Percentiles rank a stretch among this genome's conserved stretches.
These are phyloP conservation scores for Ascochyta clinopodiicola DNA, from an alignment of 2,329 filamentous ascomycete genomes.

Conservation along the genomic window DNA sequence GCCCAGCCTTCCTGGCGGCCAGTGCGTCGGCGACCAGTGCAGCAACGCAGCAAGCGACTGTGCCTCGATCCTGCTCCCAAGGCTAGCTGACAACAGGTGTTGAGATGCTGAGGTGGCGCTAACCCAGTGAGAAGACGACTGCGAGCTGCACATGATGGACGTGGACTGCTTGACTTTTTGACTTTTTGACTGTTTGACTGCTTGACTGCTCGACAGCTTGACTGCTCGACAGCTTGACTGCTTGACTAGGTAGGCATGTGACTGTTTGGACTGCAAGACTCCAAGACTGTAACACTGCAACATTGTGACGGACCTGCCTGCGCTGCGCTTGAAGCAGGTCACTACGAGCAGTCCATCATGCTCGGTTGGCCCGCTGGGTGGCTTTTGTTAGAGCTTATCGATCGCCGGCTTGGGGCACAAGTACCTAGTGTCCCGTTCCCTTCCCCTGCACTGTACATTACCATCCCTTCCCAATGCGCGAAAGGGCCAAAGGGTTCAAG, in stretches of 20 bases:
- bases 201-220: background rate
- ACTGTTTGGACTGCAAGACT: too few relatives aligned
- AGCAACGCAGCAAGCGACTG: conserved; percentile 19
- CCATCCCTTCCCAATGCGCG: conserved; percentile 20
- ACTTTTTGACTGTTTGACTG: background rate
- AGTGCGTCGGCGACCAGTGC: conserved; percentile 40
- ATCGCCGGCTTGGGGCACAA: conserved; percentile 14
- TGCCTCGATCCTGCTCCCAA: conserved; percentile 27
- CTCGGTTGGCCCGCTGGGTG: too few relatives aligned
- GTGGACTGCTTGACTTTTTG: conserved; percentile 1
- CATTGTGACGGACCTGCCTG: background rate
- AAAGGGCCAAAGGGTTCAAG: background rate
- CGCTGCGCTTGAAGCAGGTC: conserved; percentile 32
- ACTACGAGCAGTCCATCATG: conserved; percentile 9
- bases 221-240: too few relatives aligned
- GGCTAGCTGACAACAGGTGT: conserved; percentile 37
- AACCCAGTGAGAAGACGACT: conserved; percentile 34
- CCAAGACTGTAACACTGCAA: too few relatives aligned
- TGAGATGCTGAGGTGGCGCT: conserved; percentile 31
- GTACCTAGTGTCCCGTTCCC: conserved; percentile 2
- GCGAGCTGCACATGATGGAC: conserved; percentile 42
- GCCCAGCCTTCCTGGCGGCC: conserved; percentile 25
- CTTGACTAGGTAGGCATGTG: too few relatives aligned
- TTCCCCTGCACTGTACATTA: conserved; percentile 27
- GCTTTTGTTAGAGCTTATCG: conserved; percentile 11